Evolutionary conservation across 768 basidiomycete species (phyloP), one percentile per base, ranked within the genome.

Genomic region (Gautieria morchelliformis): DNA sequence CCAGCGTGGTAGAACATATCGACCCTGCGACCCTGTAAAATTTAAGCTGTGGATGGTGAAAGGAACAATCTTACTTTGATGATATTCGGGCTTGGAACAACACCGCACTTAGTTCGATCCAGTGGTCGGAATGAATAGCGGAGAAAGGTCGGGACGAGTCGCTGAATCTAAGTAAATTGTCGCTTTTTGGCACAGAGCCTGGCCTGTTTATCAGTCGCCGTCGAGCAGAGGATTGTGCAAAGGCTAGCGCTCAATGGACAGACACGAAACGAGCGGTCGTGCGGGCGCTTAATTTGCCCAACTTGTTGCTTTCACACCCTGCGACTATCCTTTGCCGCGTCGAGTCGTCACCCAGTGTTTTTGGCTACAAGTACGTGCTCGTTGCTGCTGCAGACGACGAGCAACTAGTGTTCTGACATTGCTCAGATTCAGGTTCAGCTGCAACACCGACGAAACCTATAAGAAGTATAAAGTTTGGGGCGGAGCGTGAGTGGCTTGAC

Each of bases 391-490:
- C n/a, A 1, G 32, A 39, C 47, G 24, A n/a, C 30, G 14, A 20
- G 47, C 19, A 33, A 22, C 37, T 48, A 39, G 30, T 32, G 56
- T 49, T 37, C 35, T 39, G 20, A 49, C 30, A 44, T 35, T 45
- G 17, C n/a, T 33, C 42, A 47, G 40, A 47, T 57, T 57, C 56
- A 57, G 47, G 50, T 57, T 49, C 56, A 57, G 56, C 56, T 57
- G 37, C 46, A 44, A 57, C 56, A 50, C 47, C 56, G 56, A 55
- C 53, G 30, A 49, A 57, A 57, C 45, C 33, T 22, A 48, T 6
- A n/a, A n/a, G n/a, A n/a, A n/a, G n/a, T n/a, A n/a, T n/a, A 57
- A 48, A 47, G 45, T 57, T 57, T 57, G 56, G 56, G 56, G 56
- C 56, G 56, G 56, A 57, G 56, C 56, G 56, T 57, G 48, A 57